phyloP scores from a whole-genome alignment of 345 rosid species.

The Lagerstroemia speciosa region DNA sequence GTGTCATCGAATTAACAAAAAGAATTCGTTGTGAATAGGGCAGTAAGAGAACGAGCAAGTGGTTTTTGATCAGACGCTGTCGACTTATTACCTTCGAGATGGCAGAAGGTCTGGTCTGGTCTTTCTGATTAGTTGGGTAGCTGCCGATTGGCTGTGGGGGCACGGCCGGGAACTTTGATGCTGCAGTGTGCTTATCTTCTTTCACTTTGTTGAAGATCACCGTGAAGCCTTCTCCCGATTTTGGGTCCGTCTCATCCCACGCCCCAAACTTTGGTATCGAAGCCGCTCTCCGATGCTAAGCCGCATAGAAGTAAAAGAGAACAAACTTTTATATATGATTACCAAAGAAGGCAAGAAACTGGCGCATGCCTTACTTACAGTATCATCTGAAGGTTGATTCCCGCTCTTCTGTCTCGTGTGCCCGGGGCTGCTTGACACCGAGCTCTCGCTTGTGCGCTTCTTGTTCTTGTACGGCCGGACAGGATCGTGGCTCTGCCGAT shows the following conservation, averaged over 20 bases:
- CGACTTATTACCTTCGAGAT: constrained; percentile 22
- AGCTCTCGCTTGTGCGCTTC: constrained; percentile 11
- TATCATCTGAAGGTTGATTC: constrained; percentile 10
- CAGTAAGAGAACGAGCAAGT: not conserved
- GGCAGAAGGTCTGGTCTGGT: constrained; percentile 2
- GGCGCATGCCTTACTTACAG: constrained; percentile 9
- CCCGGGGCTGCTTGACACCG: not conserved
- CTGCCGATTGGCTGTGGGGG: not conserved
- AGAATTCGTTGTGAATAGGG: not conserved
- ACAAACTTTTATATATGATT: not conserved
- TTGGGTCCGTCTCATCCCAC: constrained; percentile 49
- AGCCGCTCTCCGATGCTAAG: constrained; percentile 25
- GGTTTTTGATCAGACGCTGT: not conserved
- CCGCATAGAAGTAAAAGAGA: not conserved
- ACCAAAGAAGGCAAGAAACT: not conserved
- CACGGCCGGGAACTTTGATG: constrained; percentile 12
- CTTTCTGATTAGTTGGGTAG: constrained; percentile 1
- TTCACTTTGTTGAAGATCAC: constrained; percentile 37
- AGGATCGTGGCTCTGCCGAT: constrained; percentile 3
- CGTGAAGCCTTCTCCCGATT: constrained; percentile 28
- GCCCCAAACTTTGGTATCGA: constrained; percentile 51
- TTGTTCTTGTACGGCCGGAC: not conserved
- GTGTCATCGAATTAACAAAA: not conserved
- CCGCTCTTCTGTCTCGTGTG: constrained; percentile 17
- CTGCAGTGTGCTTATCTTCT: constrained; percentile 32